These are phyloP conservation scores for Boletus edulis DNA, from an alignment of 768 basidiomycete genomes.

Conservation along the genomic window DNA sequence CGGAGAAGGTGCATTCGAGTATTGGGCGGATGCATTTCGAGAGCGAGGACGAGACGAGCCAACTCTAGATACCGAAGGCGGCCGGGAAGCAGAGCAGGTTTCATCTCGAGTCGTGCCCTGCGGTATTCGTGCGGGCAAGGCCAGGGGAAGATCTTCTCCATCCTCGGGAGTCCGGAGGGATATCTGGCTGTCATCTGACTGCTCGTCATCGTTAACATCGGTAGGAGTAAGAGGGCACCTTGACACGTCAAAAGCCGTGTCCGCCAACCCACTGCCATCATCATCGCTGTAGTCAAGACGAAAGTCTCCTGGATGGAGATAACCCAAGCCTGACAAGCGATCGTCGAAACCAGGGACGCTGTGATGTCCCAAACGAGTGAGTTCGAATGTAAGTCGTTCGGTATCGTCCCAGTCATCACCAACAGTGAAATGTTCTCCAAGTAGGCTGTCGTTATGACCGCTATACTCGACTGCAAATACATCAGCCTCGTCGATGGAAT, in stretches of 20 bases:
- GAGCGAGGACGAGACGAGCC: slow-evolving; percentile 27
- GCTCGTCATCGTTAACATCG: slow-evolving; percentile 28
- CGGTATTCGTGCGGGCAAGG: neutral
- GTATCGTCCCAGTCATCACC: slow-evolving; percentile 25
- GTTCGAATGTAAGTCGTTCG: slow-evolving; percentile 19
- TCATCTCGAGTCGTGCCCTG: neutral
- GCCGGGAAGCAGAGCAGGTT: neutral
- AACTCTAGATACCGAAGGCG: slow-evolving; percentile 20
- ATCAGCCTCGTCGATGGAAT: slow-evolving; percentile 12
- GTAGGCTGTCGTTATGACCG: slow-evolving; percentile 23
- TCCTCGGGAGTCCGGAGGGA: slow-evolving; percentile 29
- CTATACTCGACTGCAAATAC: slow-evolving; percentile 24
- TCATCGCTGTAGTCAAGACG: slow-evolving; percentile 3
- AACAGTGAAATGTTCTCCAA: slow-evolving; percentile 22
- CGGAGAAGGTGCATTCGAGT: neutral
- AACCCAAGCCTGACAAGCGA: neutral
- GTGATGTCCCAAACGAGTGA: slow-evolving; percentile 6
- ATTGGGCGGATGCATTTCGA: slow-evolving; percentile 15
- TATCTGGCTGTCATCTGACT: slow-evolving; percentile 26
- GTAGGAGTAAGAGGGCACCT: slow-evolving; percentile 19
- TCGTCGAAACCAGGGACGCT: neutral
- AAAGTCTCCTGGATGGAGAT: slow-evolving; percentile 11
- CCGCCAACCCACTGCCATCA: slow-evolving; percentile 2
- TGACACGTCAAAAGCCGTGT: slow-evolving; percentile 20
- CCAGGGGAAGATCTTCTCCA: slow-evolving; percentile 15